Conservation (phyloP, 2,329 filamentous ascomycete genomes). For the Uncinocarpus reesii region DNA sequence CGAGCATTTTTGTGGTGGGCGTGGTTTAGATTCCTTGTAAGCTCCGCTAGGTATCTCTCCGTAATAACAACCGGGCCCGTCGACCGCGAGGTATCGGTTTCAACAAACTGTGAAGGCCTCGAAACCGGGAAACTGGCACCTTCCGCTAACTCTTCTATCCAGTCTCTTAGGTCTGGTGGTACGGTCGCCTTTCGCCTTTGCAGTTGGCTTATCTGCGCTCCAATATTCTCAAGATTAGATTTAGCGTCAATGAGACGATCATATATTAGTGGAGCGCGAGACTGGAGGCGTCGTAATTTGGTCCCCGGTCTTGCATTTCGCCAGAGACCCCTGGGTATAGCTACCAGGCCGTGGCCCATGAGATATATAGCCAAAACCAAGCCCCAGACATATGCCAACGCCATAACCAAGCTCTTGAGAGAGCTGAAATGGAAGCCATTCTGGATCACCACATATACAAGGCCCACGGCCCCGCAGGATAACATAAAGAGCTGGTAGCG, state of each 20-base stretch:
- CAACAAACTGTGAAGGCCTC: slow-evolving; percentile 33
- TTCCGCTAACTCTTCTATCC: slow-evolving; percentile 91
- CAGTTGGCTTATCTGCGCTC: slow-evolving; percentile 69
- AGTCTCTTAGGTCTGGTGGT: slow-evolving; percentile 67
- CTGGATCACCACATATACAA: slow-evolving; percentile 72
- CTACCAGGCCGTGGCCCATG: slow-evolving; percentile 93
- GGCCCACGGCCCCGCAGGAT: slow-evolving; percentile 56
- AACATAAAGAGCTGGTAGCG: slow-evolving; percentile 79
- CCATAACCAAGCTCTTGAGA: slow-evolving; percentile 81
- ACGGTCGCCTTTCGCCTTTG: slow-evolving; percentile 70
- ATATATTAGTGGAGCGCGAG: slow-evolving; percentile 67
- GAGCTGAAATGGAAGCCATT: slow-evolving; percentile 62
- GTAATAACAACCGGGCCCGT: slow-evolving; percentile 73
- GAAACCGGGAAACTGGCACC: slow-evolving; percentile 58
- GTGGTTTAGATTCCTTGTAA: slow-evolving; percentile 70
- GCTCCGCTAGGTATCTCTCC: slow-evolving; percentile 80
- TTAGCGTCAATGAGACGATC: slow-evolving; percentile 82
- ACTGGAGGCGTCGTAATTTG: slow-evolving; percentile 63
- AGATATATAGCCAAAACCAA: slow-evolving; percentile 85
- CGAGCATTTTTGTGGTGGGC: slow-evolving; percentile 74
- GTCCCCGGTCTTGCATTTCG: slow-evolving; percentile 67
- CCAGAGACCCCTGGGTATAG: slow-evolving; percentile 72
- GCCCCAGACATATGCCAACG: slow-evolving; percentile 88
- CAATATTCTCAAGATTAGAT: slow-evolving; percentile 66
- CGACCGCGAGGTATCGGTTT: slow-evolving; percentile 32